Conservation (phyloP, 495 filamentous ascomycete species). For the Aspergillus wentii region DNA sequence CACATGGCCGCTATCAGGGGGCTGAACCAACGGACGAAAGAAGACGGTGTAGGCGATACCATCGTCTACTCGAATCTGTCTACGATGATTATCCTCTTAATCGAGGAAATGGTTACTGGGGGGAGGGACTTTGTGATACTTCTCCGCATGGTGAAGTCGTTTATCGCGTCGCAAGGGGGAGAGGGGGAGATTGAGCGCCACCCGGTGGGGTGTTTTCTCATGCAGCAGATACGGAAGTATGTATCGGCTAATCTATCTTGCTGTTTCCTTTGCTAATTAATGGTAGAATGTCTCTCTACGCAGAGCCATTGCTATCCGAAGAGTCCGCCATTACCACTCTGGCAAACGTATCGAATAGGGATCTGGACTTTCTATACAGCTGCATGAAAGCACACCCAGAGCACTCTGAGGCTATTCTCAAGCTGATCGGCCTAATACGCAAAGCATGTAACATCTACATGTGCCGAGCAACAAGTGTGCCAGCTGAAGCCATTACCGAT, state of each 20-base stretch:
- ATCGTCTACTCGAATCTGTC: neutral
- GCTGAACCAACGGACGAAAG: neutral
- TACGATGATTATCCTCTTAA: slow-evolving; percentile 2
- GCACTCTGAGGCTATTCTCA: neutral
- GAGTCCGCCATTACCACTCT: neutral
- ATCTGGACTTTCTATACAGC: slow-evolving; percentile 2
- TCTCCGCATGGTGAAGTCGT: neutral
- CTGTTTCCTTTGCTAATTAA: neutral
- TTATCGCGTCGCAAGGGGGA: slow-evolving; percentile 1
- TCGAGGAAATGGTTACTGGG: slow-evolving; percentile 2
- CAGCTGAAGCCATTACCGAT: neutral
- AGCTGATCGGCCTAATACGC: neutral
- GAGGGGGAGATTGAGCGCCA: neutral
- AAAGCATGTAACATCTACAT: slow-evolving; percentile 1
- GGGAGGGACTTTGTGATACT: slow-evolving; percentile 2
- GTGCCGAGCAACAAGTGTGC: neutral
- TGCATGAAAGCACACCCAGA: neutral
- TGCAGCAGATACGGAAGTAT: slow-evolving; percentile 5
- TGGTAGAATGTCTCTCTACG: neutral
- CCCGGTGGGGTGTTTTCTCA: slow-evolving; percentile 1
- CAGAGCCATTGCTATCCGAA: neutral
- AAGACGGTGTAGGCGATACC: neutral
- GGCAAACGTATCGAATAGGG: neutral
- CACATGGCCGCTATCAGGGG: slow-evolving; percentile 2
- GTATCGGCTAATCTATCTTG: neutral